Percentiles rank a stretch among this genome's conserved stretches.
Conservation (phyloP, 2,329 filamentous ascomycete genomes). For the Fusarium praegraminearum region DNA sequence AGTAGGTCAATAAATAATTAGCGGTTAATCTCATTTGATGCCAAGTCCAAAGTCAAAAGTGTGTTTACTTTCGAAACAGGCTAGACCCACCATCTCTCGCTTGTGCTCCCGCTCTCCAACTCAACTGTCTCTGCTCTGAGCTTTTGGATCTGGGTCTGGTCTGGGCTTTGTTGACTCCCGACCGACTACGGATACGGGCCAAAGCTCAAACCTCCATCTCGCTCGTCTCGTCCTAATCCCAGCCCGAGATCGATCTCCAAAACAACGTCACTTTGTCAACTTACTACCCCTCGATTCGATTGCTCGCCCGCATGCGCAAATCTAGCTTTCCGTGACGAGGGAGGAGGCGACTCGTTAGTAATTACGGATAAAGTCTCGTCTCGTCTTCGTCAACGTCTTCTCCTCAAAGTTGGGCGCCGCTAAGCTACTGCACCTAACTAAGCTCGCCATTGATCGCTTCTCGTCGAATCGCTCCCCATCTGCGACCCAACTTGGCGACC, state of each 20-base stretch:
- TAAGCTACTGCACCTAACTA: constrained; percentile 14
- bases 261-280: constrained; percentile 17
- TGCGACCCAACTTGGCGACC: constrained; percentile 47
- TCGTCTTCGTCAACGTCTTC: constrained; percentile 1
- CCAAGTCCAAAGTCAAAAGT: constrained; percentile 9
- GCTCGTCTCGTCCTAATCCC: constrained; percentile 27
- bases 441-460: constrained; percentile 13
- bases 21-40: neutral
- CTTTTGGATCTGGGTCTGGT: neutral
- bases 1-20: constrained; percentile 11
- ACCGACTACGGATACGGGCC: constrained; percentile 18
- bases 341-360: constrained; percentile 42
- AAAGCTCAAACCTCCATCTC: constrained; percentile 28
- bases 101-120: constrained; percentile 31
- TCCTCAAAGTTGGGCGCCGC: constrained; percentile 6
- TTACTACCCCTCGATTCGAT: constrained; percentile 14
- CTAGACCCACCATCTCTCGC: constrained; percentile 35
- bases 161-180: constrained; percentile 32
- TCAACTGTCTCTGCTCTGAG: neutral
- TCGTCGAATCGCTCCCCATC: constrained; percentile 36
- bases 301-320: constrained; percentile 34
- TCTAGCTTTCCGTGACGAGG: constrained; percentile 41
- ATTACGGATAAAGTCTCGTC: constrained; percentile 23
- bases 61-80: constrained; percentile 45
- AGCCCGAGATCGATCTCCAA: constrained; percentile 16